Percentiles rank a stretch among this genome's conserved stretches.
phyloP scores from a whole-genome alignment of 2,329 filamentous ascomycete genomes.

The Bipolaris zeicola region DNA sequence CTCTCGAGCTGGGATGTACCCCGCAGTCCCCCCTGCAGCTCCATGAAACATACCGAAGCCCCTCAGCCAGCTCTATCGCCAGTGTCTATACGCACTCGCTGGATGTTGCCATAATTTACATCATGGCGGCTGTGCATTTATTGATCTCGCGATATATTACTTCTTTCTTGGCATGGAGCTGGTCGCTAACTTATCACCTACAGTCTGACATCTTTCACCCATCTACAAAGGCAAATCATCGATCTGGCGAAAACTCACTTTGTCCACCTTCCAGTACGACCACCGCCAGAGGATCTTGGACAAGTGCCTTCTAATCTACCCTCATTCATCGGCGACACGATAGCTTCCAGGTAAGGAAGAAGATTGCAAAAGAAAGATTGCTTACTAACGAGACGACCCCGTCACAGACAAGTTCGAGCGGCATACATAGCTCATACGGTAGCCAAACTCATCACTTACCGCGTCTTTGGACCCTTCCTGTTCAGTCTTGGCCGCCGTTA shows the following conservation, averaged over 20 bases:
- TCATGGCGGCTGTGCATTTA: slow-evolving; percentile 16
- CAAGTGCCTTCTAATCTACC: slow-evolving; percentile 60
- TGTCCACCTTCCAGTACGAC: slow-evolving; percentile 57
- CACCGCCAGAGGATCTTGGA: slow-evolving; percentile 56
- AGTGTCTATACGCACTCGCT: not conserved
- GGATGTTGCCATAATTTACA: slow-evolving; percentile 15
- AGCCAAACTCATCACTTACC: slow-evolving; percentile 61
- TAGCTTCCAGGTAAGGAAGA: slow-evolving; percentile 50
- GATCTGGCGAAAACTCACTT: slow-evolving; percentile 60
- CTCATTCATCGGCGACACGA: slow-evolving; percentile 60
- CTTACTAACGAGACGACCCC: slow-evolving; percentile 5
- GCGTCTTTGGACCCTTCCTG: slow-evolving; percentile 63
- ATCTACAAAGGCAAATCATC: slow-evolving; percentile 59
- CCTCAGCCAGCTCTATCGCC: too few species aligned
- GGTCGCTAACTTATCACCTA: slow-evolving; percentile 9
- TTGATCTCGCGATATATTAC: slow-evolving; percentile 9
- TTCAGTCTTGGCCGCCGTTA: slow-evolving; percentile 61
- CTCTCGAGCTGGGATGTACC: not conserved
- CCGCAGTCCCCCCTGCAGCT: not conserved
- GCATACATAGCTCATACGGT: slow-evolving; percentile 63
- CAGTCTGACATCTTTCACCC: slow-evolving; percentile 59
- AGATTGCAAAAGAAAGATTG: not conserved
- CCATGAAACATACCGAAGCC: too few species aligned
- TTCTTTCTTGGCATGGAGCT: not conserved
- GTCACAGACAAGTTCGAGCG: slow-evolving; percentile 54